phyloP scores from a whole-genome alignment of 2,329 filamentous ascomycete species.

The Beauveria caledonica region DNA sequence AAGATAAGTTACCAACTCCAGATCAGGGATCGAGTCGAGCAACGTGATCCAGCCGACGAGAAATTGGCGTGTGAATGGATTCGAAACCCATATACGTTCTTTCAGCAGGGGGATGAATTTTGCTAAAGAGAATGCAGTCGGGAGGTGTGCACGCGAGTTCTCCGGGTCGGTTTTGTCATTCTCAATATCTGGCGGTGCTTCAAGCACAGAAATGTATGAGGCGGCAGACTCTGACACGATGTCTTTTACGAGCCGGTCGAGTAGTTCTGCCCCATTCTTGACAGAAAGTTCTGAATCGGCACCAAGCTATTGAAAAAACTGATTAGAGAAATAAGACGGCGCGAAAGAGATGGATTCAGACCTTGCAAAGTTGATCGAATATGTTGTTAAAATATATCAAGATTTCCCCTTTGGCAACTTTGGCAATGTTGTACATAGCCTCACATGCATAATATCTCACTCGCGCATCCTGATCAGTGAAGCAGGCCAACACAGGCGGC shows the following conservation, averaged over 20 bases:
- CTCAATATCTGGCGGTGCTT: conserved; percentile 42
- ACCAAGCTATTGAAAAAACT: conserved; percentile 54
- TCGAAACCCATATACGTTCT: conserved; percentile 88
- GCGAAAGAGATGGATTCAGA: conserved; percentile 28
- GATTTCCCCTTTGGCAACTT: conserved; percentile 97
- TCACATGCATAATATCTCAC: conserved; percentile 98
- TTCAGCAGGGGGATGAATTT: conserved; percentile 89
- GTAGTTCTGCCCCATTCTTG: conserved; percentile 92
- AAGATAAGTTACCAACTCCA: conserved; percentile 87
- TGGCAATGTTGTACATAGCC: conserved; percentile 99
- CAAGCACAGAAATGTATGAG: conserved; percentile 85
- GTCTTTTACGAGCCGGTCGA: conserved; percentile 91
- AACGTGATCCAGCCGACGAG: conserved; percentile 93
- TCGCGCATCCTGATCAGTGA: conserved; percentile 93
- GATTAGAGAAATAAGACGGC: neutral
- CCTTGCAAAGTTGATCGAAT: conserved; percentile 95
- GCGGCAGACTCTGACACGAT: conserved; percentile 93
- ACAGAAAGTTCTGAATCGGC: conserved; percentile 95
- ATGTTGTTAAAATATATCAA: conserved; percentile 97
- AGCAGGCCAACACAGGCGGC: conserved; percentile 92
- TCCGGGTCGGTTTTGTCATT: conserved; percentile 37
- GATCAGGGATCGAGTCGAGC: conserved; percentile 90
- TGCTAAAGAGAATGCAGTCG: conserved; percentile 84
- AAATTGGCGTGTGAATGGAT: conserved; percentile 90
- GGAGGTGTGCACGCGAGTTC: conserved; percentile 43